Evolutionary conservation across 805 yeast genomes (phyloP), one percentile per base, ranked within the genome.

Genomic region (Citeromyces nyonsensis): DNA sequence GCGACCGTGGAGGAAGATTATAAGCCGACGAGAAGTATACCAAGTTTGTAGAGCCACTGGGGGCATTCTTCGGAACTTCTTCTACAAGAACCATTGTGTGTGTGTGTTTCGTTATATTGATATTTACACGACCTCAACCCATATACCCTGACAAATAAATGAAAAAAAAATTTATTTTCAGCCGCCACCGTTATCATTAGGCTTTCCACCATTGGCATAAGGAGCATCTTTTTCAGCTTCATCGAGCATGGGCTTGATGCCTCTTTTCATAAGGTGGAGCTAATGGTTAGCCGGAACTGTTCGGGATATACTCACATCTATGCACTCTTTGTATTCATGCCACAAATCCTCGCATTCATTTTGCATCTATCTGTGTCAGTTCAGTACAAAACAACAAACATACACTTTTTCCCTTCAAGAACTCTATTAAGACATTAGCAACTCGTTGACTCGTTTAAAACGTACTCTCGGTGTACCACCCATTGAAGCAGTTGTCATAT

Each of bases 261-360:
- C 91, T 44, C 76, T 78, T 36, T 69, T 70, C 15, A 75, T 70
- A 41, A 85, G 58, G 26, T 72, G 71, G 2, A 58, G 20, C 44
- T 37, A 26, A 31, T 10, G 15, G 32, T 22, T 32, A 27, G 24
- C 22, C 7, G 13, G 9, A n/a, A 10, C 5, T 29, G 26, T 15
- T 14, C 15, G n/a, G n/a, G 10, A 13, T 11, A 15, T n/a, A 53
- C 63, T 36, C 40, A 68, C 69, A 43, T 83, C 77, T 20, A 91
- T 75, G 56, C 98, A 91, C n/a, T 73, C 74, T 44, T 81, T 82
- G 53, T 91, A 91, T 34, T 72, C 76, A 36, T 70, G 69, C 95
- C 96, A 91, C 24, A 82, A 66, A 22, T 77, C 88, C 34, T 82
- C 78, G 55, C 98, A 91, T 54, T 88, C 96, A 50, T 88, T 88